phyloP scores from a whole-genome alignment of 2,329 filamentous ascomycete species.

The Lecanicillium sp. region DNA sequence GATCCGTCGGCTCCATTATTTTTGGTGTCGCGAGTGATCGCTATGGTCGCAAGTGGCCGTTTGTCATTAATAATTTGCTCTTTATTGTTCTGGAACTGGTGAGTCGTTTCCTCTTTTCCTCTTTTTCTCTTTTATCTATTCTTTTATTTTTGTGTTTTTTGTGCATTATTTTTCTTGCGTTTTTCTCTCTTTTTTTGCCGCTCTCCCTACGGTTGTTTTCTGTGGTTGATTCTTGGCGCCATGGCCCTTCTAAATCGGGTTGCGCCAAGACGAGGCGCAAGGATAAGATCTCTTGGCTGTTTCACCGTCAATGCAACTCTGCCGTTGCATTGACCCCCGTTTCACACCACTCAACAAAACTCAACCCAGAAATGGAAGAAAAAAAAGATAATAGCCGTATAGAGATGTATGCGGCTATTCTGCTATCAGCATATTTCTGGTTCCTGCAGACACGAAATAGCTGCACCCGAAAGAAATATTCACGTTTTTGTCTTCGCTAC shows the following conservation, averaged over 20 bases:
- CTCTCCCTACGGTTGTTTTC: not conserved
- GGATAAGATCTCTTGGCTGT: slow-evolving; percentile 7
- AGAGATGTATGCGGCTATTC: too few species aligned
- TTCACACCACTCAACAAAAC: too few species aligned
- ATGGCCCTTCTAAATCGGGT: not conserved
- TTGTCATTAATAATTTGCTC: slow-evolving; percentile 66
- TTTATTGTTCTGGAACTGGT: slow-evolving; percentile 66
- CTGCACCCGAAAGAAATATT: too few species aligned
- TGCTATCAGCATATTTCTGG: too few species aligned
- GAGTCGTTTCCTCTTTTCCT: slow-evolving; percentile 16
- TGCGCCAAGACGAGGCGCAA: not conserved
- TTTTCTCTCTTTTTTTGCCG: not conserved
- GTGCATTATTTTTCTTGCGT: slow-evolving; percentile 1
- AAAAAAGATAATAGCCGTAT: too few species aligned
- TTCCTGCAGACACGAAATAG: too few species aligned
- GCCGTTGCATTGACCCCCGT: too few species aligned
- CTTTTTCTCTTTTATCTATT: not conserved
- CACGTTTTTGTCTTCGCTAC: too few species aligned
- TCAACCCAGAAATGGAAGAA: too few species aligned
- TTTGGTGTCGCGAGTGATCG: slow-evolving; percentile 49
- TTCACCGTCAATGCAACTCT: too few species aligned
- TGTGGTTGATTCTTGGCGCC: not conserved
- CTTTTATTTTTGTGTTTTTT: not conserved
- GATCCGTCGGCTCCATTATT: slow-evolving; percentile 43
- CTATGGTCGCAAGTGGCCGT: slow-evolving; percentile 60